These are phyloP conservation scores for Stellera chamaejasme DNA, from an alignment of 345 rosid species.

Conservation along the genomic window DNA sequence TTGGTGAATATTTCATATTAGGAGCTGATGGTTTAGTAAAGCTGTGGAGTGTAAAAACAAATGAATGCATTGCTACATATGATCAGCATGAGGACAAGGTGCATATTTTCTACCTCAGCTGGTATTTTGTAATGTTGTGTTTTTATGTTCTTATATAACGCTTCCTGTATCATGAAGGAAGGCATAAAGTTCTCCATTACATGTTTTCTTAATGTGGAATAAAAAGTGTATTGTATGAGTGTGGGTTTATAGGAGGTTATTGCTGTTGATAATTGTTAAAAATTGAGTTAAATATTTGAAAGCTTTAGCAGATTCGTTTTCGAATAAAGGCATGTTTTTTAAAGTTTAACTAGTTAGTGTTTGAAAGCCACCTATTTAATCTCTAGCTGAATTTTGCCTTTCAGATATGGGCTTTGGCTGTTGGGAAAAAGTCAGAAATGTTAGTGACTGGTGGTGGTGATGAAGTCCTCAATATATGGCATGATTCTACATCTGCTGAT, in stretches of 20 bases:
- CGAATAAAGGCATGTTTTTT: neutral
- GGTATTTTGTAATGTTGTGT: neutral
- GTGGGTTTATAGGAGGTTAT: no score
- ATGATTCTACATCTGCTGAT: conserved; percentile 79
- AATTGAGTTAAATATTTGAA: no score
- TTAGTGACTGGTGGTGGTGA: conserved; percentile 92
- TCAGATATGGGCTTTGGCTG: conserved; percentile 93
- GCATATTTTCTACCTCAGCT: neutral
- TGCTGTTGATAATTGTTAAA: no score
- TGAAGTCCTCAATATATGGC: conserved; percentile 76
- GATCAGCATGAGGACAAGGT: conserved; percentile 98
- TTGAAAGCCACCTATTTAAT: neutral
- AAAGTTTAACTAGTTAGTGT: neutral
- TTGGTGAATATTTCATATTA: conserved; percentile 14
- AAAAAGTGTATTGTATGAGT: no score
- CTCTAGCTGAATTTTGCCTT: conserved; percentile 16
- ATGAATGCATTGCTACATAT: conserved; percentile 87
- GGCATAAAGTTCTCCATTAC: no score
- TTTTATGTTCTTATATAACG: no score
- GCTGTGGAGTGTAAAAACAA: conserved; percentile 78
- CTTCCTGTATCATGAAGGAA: no score
- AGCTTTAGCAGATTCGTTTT: neutral
- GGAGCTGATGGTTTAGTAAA: conserved; percentile 97
- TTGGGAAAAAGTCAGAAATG: conserved; percentile 87
- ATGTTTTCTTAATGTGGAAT: neutral